These are phyloP conservation scores for Porphyrellus cyaneotinctus DNA, from an alignment of 768 basidiomycete genomes.

Conservation along the genomic window DNA sequence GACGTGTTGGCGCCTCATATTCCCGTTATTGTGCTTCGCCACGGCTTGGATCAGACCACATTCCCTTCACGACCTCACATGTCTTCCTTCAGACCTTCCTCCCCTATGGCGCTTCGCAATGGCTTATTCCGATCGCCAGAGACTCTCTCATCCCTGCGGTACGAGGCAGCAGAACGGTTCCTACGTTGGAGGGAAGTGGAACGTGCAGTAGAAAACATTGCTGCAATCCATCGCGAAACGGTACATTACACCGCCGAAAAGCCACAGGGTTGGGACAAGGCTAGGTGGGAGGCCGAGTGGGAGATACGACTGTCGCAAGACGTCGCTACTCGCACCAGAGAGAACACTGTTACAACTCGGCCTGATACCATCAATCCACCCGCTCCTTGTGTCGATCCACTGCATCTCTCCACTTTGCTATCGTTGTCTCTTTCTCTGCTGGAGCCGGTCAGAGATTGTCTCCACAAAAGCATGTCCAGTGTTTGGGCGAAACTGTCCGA, in stretches of 20 bases:
- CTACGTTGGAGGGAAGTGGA: constrained; percentile 71
- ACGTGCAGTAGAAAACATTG: constrained; percentile 46
- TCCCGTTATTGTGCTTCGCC: constrained; percentile 54
- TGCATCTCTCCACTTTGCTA: constrained; percentile 63
- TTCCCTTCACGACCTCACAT: constrained; percentile 35
- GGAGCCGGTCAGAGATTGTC: constrained; percentile 37
- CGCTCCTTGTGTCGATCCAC: constrained; percentile 50
- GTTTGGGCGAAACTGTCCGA: constrained; percentile 25
- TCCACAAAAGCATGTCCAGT: constrained; percentile 24
- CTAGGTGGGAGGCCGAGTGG: constrained; percentile 67
- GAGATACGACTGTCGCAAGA: constrained; percentile 56
- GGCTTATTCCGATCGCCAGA: constrained; percentile 66
- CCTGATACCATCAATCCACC: constrained; percentile 15
- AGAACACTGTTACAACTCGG: constrained; percentile 30
- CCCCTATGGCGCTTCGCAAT: constrained; percentile 47
- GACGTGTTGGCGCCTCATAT: constrained; percentile 49
- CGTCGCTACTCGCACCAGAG: constrained; percentile 48
- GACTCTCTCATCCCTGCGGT: constrained; percentile 51
- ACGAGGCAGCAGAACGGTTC: constrained; percentile 66
- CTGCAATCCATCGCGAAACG: constrained; percentile 28
- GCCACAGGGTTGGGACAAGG: constrained; percentile 50
- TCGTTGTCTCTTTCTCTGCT: constrained; percentile 59
- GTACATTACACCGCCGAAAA: constrained; percentile 18
- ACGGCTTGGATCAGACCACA: constrained; percentile 32
- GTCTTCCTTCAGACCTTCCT: constrained; percentile 55